A percentile compares a stretch with the other conserved stretches of the same genome.
These are phyloP conservation scores for Waltiozyma solani DNA, from an alignment of 1,139 yeast species.

Conservation along the genomic window DNA sequence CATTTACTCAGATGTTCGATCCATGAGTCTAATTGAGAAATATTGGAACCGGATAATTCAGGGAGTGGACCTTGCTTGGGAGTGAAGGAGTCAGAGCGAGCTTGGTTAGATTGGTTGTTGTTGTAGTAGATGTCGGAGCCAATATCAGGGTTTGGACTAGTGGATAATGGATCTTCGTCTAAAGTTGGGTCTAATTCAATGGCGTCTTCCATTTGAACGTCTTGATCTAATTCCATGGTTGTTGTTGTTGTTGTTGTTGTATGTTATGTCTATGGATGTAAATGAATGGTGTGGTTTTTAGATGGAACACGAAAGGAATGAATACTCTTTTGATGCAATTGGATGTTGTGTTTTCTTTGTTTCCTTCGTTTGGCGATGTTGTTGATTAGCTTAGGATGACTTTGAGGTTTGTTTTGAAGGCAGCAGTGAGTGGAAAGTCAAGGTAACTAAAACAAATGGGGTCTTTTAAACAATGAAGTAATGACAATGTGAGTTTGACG, in stretches of 20 bases:
- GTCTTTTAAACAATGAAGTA: too few species aligned
- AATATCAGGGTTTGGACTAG: neutral
- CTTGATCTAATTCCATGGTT: conserved; percentile 54
- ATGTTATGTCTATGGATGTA: neutral
- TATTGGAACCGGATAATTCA: conserved; percentile 24
- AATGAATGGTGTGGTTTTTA: too few species aligned
- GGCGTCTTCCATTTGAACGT: conserved; percentile 66
- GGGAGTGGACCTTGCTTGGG: conserved; percentile 27
- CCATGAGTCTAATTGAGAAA: conserved; percentile 80
- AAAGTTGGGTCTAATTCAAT: conserved; percentile 37
- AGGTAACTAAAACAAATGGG: too few species aligned
- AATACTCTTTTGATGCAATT: too few species aligned
- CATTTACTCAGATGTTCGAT: conserved; percentile 70
- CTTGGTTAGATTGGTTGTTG: conserved; percentile 12
- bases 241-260: neutral
- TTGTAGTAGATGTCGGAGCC: neutral
- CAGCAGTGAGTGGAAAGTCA: too few species aligned
- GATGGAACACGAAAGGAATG: too few species aligned
- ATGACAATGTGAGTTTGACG: too few species aligned
- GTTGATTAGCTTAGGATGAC: too few species aligned
- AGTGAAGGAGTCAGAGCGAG: conserved; percentile 15
- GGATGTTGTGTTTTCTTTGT: too few species aligned
- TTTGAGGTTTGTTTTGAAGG: too few species aligned
- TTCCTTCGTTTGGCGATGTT: too few species aligned
- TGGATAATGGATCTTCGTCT: conserved; percentile 18